Evolutionary conservation across 176 grass and related monocot species (phyloP), one percentile per base, ranked within the genome.

Genomic region (Juncus effusus): DNA sequence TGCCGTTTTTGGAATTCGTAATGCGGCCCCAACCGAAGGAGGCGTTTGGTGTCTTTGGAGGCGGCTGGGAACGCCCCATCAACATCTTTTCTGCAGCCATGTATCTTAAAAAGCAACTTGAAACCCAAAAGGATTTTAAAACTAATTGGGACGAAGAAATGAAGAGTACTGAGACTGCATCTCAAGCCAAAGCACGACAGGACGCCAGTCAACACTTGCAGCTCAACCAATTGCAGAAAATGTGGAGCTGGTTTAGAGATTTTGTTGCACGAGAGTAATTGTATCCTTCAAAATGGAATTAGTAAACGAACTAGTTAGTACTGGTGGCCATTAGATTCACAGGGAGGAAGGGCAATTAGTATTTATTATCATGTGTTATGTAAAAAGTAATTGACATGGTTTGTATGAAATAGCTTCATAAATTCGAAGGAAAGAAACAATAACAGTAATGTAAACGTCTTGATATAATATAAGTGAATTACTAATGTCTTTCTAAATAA

Each of bases 101-200:
- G 56, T 49, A 53, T 79, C 36, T 70, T 36, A 14, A 51, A 36
- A 63, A 69, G 40, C n/a, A 67, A 38, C 16, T 10, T 10, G 68
- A 60, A 77, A 9, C 36, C 37, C 64, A 79, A 44, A 6, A 70
- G 35, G 58, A 63, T 39, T 10, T 12, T 44, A 6, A 76, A 8
- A 51, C 36, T 56, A 19, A 3, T 82, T 50, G 42, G 79, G 79
- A 67, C 11, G 51, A 40, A 75, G 71, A 45, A 60, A 56, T 59
- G 6, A 12, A 38, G 16, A 61, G 76, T 68, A 58, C 44, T 0
- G 87, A 83, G 66, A 77, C 87, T 5, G 72, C 14, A 59, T 78
- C 82, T 11, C 83, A 82, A 80, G 87, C 67, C 5, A 63, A 75
- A 68, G 83, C 76, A 12, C 75, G 83, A 13, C 62, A 56, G 39